Base-by-base conservation (phyloP, 2,329 filamentous ascomycete species). In the Aureobasidium musti region DNA sequence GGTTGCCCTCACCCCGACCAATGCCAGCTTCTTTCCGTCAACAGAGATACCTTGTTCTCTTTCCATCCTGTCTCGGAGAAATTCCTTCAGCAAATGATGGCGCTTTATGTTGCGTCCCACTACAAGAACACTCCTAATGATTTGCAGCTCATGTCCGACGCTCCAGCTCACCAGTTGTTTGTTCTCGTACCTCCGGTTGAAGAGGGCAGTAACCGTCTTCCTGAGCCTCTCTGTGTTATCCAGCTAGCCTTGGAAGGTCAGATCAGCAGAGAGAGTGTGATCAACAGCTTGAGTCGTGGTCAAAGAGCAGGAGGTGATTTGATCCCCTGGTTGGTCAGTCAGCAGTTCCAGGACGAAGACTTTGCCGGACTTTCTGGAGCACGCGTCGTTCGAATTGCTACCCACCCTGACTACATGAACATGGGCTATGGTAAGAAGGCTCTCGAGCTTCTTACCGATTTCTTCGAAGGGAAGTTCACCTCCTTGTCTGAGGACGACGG, bases 61-160 rank as follows among this genome's bases (percentile, higher is more conserved):
- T 99, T 96, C 82, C 95, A 99, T 74, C 92, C 93, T 2, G 92
- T 98, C 23, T 96, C 95, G 2, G 95, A 99, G 77, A 95, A 93
- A 75, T 98, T 99, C 80, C 81, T 99, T 65, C 95, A 99, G 77
- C 92, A 97, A 73, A 97, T 99, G 92, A 94, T 99, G 79, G 92
- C 93, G 0, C 85, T 99, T 2, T 99, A 98, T 73, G 96, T 99
- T 33, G 92, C 95, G 33, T 96, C 92, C 72, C 92, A 97, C 78
- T 97, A 99, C 83, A 98, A 98, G 79, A 99, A 99, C 79, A 92
- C 93, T 0, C 95, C 95, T 0, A 96, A 99, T 73, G 95, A 99
- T 74, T 84, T 99, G n/a, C 95, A 98, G 77, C 86, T 99, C 67
- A 96, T 99, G 92, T 97, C 92, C 69, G 95, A 99, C 78, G 95